These are phyloP conservation scores for Elaeis guineensis DNA, from an alignment of 176 grass and related monocot species.

Conservation along the genomic window DNA sequence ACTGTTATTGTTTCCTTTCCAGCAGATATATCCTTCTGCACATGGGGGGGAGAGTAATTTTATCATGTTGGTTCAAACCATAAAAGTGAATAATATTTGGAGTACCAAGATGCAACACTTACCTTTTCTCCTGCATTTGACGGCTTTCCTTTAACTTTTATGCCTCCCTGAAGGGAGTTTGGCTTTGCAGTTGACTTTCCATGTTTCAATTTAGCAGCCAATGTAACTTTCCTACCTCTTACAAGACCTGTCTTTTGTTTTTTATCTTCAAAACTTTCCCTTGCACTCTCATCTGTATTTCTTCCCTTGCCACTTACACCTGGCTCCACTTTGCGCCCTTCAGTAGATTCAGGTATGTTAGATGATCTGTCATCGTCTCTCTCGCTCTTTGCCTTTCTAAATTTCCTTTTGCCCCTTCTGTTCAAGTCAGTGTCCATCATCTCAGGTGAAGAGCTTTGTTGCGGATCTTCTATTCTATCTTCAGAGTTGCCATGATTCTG, in stretches of 20 bases:
- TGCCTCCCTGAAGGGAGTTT: slow-evolving; percentile 15
- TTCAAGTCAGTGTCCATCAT: slow-evolving; percentile 13
- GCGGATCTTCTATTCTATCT: slow-evolving; percentile 21
- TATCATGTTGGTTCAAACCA: neutral
- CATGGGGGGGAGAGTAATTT: slow-evolving; percentile 4
- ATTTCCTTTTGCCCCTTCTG: slow-evolving; percentile 17
- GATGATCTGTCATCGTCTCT: slow-evolving; percentile 25
- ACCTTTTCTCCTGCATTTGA: slow-evolving; percentile 1
- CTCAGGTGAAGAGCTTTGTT: slow-evolving; percentile 14
- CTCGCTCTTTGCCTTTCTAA: slow-evolving; percentile 33
- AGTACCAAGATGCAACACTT: neutral
- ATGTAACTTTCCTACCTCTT: slow-evolving; percentile 30
- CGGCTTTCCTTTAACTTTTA: slow-evolving; percentile 11
- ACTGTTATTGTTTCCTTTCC: slow-evolving; percentile 1
- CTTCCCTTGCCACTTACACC: slow-evolving; percentile 2
- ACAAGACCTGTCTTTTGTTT: slow-evolving; percentile 21
- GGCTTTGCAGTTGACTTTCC: neutral
- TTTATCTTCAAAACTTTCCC: slow-evolving; percentile 19
- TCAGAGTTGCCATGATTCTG: slow-evolving; percentile 16
- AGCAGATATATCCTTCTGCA: slow-evolving; percentile 27
- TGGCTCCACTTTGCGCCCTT: slow-evolving; percentile 17
- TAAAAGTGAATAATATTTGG: slow-evolving; percentile 6
- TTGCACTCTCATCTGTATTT: neutral
- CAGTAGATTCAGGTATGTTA: slow-evolving; percentile 13
- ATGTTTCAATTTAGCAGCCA: slow-evolving; percentile 12